Conservation (phyloP, 495 filamentous ascomycete species). For the Diplogelasinospora grovesii region DNA sequence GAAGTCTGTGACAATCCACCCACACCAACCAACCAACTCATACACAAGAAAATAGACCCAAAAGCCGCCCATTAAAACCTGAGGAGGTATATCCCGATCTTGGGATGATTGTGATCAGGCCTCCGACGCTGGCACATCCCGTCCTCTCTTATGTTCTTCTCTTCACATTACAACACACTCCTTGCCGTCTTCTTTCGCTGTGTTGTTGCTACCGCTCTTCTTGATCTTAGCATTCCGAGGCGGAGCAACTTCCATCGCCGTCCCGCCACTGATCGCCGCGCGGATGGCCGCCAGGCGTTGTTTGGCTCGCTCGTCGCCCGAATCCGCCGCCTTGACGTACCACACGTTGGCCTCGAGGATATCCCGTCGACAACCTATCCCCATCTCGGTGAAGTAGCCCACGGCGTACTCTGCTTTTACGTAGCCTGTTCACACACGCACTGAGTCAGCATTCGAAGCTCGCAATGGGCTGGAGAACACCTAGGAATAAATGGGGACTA, state of each 20-base stretch:
- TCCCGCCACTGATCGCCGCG: slow-evolving; percentile 71
- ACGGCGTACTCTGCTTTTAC: slow-evolving; percentile 93
- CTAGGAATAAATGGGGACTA: slow-evolving; percentile 7
- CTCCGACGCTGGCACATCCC: too few relatives aligned
- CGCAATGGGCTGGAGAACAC: slow-evolving; percentile 9
- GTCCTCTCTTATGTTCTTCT: too few relatives aligned
- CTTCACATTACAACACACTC: slow-evolving; percentile 56
- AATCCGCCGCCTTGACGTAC: slow-evolving; percentile 95
- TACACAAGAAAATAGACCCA: too few relatives aligned
- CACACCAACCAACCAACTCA: too few relatives aligned
- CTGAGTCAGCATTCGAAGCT: slow-evolving; percentile 4
- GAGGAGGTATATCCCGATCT: too few relatives aligned
- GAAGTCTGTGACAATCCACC: too few relatives aligned
- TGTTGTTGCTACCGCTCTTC: too few relatives aligned
- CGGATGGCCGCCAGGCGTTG: slow-evolving; percentile 79
- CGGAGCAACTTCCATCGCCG: slow-evolving; percentile 45
- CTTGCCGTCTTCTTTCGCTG: slow-evolving; percentile 42
- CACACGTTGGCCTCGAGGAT: slow-evolving; percentile 93
- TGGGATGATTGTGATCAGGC: too few relatives aligned
- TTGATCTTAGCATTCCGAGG: slow-evolving; percentile 44
- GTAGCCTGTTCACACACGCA: slow-evolving; percentile 67
- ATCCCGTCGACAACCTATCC: slow-evolving; percentile 90
- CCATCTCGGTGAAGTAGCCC: slow-evolving; percentile 98
- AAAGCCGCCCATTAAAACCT: too few relatives aligned
- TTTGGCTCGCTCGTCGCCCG: slow-evolving; percentile 83